Evolutionary conservation across 164 flowering plant species (phyloP).

Genomic region (Pachysandra terminalis): DNA sequence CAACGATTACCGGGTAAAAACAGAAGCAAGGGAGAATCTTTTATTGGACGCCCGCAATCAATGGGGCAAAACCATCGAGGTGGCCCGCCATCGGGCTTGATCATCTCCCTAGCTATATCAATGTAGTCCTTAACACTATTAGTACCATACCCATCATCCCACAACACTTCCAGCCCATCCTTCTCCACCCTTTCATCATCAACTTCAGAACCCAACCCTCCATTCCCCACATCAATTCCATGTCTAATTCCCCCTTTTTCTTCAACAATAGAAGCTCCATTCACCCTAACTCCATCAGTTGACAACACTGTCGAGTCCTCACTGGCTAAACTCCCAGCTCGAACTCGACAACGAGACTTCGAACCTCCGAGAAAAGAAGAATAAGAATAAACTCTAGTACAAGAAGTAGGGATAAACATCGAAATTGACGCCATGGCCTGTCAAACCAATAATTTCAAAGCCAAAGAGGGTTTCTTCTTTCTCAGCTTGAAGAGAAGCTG

Average conservation of each 20-base stretch:
- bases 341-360: constrained; percentile 19
- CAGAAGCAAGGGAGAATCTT: constrained; percentile 58
- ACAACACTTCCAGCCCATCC: constrained; percentile 38
- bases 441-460: too few relatives aligned
- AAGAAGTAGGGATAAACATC: not conserved
- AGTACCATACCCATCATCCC: constrained; percentile 79
- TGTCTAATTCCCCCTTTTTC: constrained; percentile 17
- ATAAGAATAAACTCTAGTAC: not conserved
- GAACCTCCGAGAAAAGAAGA: constrained; percentile 18
- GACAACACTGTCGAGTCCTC: constrained; percentile 24
- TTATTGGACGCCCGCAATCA: constrained; percentile 52
- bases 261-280: constrained; percentile 21
- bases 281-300: constrained; percentile 21
- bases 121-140: constrained; percentile 63
- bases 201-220: constrained; percentile 14
- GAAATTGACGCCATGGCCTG: not conserved
- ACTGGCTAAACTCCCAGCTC: constrained; percentile 22
- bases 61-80: constrained; percentile 79
- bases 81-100: constrained; percentile 69
- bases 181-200: constrained; percentile 2
- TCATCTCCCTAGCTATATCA: constrained; percentile 42
- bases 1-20: constrained; percentile 66
- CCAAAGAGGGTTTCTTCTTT: too few relatives aligned
- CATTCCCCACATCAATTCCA: constrained; percentile 27
- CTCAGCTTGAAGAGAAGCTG: not conserved